Base-by-base conservation (phyloP, 257 asterid genomes). In the Przewalskia tangutica region DNA sequence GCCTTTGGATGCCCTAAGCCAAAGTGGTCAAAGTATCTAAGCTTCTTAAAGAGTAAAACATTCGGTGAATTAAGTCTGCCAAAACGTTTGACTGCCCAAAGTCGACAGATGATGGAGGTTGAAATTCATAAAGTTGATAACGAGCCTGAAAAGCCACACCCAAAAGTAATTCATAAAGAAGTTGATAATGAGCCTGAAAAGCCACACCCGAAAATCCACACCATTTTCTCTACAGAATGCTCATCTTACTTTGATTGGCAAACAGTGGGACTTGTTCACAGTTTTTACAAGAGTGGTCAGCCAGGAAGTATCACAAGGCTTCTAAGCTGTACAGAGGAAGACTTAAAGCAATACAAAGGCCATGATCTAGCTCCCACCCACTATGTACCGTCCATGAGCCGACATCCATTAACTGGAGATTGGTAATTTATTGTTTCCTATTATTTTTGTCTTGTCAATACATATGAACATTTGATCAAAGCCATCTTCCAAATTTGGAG, bases 361-460 rank as follows among this genome's bases (percentile, higher is more conserved):
- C 95, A 83, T 54, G 92, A 94, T 91, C 84, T 96, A 58, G 98
- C 97, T 88, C 97, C 97, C 48, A 96, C 98, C 60, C 98, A 96
- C 90, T 90, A 90, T 77, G 98, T 94, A 63, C 99, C 99, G 12
- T 96, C 99, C 84, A 96, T 96, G 99, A 96, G 99, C 84, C 94
- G 97, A 11, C 99, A 94, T 90, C 98, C 99, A 18, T 78, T 91
- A 73, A 93, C 98, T 1, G 98, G 97, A 80, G 99, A 96, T 83
- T 96, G 98, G 99, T 95, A 91, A 84, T 84, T 10, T 58, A 66
- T 83, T 77, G 75, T 85, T 81, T 82, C 73, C 82, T 18, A 55
- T 78, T 86, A 65, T 62, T 7, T 8, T 17, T 12, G 75, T 83
- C 46, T 16, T 46, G n/a, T 42, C 14, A 3, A 23, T 60, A 12